Evolutionary conservation across 768 basidiomycete genomes (phyloP).

Genomic region (Serendipita vermifera): DNA sequence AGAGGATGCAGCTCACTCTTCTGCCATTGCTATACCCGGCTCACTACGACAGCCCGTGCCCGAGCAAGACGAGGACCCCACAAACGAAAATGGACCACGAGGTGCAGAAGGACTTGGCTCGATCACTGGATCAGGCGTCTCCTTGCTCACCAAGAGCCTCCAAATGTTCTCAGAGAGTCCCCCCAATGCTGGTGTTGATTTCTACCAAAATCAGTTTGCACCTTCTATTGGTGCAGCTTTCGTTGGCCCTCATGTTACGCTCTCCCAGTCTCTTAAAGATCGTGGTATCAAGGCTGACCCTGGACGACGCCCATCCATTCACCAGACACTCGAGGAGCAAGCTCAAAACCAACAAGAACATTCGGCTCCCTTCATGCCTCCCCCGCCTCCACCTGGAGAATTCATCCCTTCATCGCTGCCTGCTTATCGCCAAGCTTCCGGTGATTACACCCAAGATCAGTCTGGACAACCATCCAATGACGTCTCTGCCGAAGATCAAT

Average conservation of each 20-base stretch:
- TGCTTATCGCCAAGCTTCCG: slow-evolving; percentile 25
- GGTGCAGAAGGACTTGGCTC: neutral
- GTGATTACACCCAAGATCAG: neutral
- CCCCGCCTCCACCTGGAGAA: slow-evolving; percentile 11
- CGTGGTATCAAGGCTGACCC: neutral
- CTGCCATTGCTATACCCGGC: slow-evolving; percentile 2
- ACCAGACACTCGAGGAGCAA: slow-evolving; percentile 28
- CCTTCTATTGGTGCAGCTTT: neutral
- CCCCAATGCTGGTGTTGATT: neutral
- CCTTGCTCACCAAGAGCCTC: slow-evolving; percentile 2
- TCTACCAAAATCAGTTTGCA: neutral
- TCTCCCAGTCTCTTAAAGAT: neutral
- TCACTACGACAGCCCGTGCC: neutral
- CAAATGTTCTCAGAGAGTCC: slow-evolving; percentile 9
- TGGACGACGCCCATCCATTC: slow-evolving; percentile 24
- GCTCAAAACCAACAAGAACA: neutral
- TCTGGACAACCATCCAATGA: neutral
- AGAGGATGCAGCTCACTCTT: neutral
- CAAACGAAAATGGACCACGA: neutral
- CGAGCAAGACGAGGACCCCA: neutral
- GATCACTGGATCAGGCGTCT: neutral
- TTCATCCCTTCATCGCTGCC: slow-evolving; percentile 64
- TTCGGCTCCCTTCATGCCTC: neutral
- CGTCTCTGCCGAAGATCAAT: neutral
- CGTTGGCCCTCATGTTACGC: slow-evolving; percentile 2